A percentile compares a stretch with the other conserved stretches of the same genome.
phyloP scores from a whole-genome alignment of 768 basidiomycete genomes.

The Fomitopsis pulvina region DNA sequence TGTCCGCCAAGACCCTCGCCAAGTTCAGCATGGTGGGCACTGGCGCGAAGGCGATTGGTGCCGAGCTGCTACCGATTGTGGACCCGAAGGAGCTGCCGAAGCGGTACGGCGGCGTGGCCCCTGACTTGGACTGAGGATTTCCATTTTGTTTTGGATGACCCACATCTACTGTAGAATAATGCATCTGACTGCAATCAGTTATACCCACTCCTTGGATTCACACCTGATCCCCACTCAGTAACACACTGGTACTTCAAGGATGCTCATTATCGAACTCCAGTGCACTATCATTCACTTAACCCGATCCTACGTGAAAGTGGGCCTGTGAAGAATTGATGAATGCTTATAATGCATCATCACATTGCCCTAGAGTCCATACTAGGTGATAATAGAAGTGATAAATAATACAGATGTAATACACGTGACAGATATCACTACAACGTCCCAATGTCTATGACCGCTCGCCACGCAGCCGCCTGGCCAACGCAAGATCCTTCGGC shows the following conservation, averaged over 20 bases:
- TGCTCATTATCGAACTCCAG: too few species aligned
- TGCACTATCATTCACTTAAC: too few species aligned
- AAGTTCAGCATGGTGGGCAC: slow-evolving; percentile 78
- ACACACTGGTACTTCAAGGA: too few species aligned
- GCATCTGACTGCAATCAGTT: too few species aligned
- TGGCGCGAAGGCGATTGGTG: slow-evolving; percentile 49
- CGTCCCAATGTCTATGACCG: slow-evolving; percentile 23
- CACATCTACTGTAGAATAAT: too few species aligned
- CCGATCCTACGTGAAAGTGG: too few species aligned
- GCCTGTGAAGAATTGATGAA: too few species aligned
- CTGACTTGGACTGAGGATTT: slow-evolving; percentile 31
- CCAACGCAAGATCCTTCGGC: slow-evolving; percentile 49
- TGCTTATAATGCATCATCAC: too few species aligned
- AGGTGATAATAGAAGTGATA: slow-evolving; percentile 17
- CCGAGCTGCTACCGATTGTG: slow-evolving; percentile 54
- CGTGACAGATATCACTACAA: not conserved
- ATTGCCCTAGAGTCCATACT: too few species aligned
- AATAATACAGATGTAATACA: slow-evolving; percentile 3
- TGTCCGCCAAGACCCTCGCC: slow-evolving; percentile 66
- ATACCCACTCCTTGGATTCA: too few species aligned
- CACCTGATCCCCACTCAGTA: too few species aligned
- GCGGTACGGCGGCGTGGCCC: slow-evolving; percentile 64
- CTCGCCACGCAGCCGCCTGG: slow-evolving; percentile 43
- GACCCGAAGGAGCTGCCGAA: slow-evolving; percentile 52
- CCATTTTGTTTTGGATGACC: not conserved